Conservation (phyloP, 257 asterid species). For the Solanum peruvianum region DNA sequence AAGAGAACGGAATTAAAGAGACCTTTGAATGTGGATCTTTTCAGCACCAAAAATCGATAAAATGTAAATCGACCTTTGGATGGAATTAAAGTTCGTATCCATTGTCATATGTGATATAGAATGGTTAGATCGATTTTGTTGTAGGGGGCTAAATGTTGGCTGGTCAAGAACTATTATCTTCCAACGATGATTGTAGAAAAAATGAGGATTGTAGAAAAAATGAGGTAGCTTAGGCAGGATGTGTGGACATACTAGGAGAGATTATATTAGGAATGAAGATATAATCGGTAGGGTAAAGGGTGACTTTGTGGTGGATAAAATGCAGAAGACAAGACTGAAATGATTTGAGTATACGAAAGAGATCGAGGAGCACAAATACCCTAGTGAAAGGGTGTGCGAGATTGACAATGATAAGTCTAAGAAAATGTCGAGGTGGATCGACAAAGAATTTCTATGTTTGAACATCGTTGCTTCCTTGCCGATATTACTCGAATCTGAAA, state of each 20-base stretch:
- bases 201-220: not conserved
- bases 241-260: not conserved
- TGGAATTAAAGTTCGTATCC: not conserved
- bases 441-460: not conserved
- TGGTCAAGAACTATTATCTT: not conserved
- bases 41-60: not conserved
- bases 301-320: not conserved
- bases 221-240: not conserved
- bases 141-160: not conserved
- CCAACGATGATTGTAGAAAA: not conserved
- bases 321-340: too few relatives aligned
- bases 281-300: not conserved
- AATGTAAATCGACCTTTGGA: not conserved
- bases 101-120: not conserved
- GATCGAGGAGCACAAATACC: not conserved
- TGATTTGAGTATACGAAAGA: not conserved
- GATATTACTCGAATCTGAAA: not conserved
- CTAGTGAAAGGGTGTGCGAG: not conserved
- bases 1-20: not conserved
- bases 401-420: not conserved
- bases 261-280: too few relatives aligned
- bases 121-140: not conserved
- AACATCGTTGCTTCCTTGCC: too few relatives aligned
- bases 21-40: not conserved
- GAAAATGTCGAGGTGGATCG: too few relatives aligned